phyloP scores from a whole-genome alignment of 2,329 filamentous ascomycete species.

The Bimuria novae-zelandiae region DNA sequence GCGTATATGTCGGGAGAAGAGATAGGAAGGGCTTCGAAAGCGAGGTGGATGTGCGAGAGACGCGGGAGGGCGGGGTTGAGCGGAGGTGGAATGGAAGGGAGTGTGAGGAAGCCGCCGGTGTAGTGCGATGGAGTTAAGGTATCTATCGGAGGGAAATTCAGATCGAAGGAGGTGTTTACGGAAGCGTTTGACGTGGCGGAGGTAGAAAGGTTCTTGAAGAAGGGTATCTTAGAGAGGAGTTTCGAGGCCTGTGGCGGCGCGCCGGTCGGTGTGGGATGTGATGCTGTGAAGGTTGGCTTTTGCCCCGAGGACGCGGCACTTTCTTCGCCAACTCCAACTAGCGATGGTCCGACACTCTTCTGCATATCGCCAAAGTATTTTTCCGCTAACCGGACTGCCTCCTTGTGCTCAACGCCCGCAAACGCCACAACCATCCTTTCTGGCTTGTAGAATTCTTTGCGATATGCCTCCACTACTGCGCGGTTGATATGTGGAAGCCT shows the following conservation, averaged over 20 bases:
- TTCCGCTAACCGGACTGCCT: constrained; percentile 79
- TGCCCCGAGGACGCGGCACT: constrained; percentile 22
- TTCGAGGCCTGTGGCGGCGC: constrained; percentile 61
- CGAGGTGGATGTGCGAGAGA: constrained; percentile 91
- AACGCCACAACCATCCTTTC: constrained; percentile 95
- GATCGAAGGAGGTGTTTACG: constrained; percentile 53
- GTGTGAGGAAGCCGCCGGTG: constrained; percentile 88
- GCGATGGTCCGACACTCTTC: constrained; percentile 52
- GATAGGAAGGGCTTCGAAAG: constrained; percentile 93
- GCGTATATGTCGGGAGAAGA: constrained; percentile 93
- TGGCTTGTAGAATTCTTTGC: constrained; percentile 82
- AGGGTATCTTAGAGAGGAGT: constrained; percentile 81
- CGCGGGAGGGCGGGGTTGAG: constrained; percentile 76
- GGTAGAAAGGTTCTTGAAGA: constrained; percentile 86
- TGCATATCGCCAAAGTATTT: constrained; percentile 93
- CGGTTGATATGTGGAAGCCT: constrained; percentile 75
- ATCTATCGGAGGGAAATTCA: constrained; percentile 55
- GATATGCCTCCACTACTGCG: constrained; percentile 75
- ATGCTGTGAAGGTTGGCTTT: constrained; percentile 54
- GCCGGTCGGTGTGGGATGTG: constrained; percentile 41
- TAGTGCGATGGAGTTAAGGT: constrained; percentile 75
- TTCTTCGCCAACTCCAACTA: constrained; percentile 37
- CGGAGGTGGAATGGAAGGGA: constrained; percentile 79
- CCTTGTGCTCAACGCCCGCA: constrained; percentile 81
- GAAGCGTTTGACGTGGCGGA: constrained; percentile 68